Conservation (phyloP, 2,329 filamentous ascomycete genomes). For the Paraphoma chrysanthemicola region DNA sequence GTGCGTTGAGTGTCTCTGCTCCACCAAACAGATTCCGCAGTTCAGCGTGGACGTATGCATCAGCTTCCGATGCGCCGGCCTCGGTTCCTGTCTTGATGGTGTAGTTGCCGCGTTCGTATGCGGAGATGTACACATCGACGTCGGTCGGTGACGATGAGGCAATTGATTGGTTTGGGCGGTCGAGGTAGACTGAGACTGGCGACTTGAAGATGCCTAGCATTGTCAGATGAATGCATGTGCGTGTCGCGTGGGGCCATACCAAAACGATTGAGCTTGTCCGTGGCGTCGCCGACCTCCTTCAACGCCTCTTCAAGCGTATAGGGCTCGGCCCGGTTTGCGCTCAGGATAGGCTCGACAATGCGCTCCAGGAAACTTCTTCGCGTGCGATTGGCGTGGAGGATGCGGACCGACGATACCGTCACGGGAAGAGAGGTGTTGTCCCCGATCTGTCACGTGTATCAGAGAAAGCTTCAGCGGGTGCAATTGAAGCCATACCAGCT, state of each 20-base stretch:
- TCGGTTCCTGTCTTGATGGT: conserved; percentile 94
- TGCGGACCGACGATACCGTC: conserved; percentile 82
- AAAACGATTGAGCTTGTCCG: conserved; percentile 78
- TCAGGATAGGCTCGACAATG: conserved; percentile 79
- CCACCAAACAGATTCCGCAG: conserved; percentile 95
- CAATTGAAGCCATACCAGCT: conserved; percentile 62
- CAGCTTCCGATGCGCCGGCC: conserved; percentile 90
- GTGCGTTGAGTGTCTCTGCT: conserved; percentile 85
- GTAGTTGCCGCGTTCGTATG: conserved; percentile 80
- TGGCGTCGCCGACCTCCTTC: conserved; percentile 71
- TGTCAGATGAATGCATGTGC: conserved; percentile 18
- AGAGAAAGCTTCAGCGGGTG: conserved; percentile 5
- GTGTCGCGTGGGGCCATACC: conserved; percentile 60
- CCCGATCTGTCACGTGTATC: conserved; percentile 63
- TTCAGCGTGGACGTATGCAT: conserved; percentile 85
- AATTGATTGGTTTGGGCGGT: conserved; percentile 73
- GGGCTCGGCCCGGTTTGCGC: conserved; percentile 67
- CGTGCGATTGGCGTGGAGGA: conserved; percentile 85
- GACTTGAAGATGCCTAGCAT: conserved; percentile 81
- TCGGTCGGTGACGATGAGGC: conserved; percentile 76
- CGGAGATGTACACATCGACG: conserved; percentile 79
- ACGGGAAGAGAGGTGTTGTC: conserved; percentile 87
- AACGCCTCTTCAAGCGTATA: conserved; percentile 82
- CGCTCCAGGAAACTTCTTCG: conserved; percentile 82
- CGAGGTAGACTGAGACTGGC: conserved; percentile 81